Conservation (phyloP, 2,329 filamentous ascomycete genomes). For the Pseudogymnoascus sp. region DNA sequence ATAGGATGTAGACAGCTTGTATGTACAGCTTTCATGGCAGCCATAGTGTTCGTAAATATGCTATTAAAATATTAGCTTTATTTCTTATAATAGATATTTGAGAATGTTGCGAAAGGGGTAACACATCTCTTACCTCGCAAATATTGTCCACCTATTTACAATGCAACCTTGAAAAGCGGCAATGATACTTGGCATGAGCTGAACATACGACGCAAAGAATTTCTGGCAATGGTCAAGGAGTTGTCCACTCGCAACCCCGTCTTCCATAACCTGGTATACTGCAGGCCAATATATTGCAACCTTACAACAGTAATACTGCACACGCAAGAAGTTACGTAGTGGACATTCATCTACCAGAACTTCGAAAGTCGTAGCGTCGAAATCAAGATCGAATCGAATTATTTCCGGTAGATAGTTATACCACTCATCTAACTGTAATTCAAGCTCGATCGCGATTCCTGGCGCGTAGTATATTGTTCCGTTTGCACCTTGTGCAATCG, state of each 20-base stretch:
- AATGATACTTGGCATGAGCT: constrained; percentile 16
- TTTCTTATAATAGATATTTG: not conserved
- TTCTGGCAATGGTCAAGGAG: constrained; percentile 16
- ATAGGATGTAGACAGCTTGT: not conserved
- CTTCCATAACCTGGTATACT: constrained; percentile 19
- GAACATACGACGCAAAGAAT: constrained; percentile 19
- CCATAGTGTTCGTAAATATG: constrained; percentile 10
- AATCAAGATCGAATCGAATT: constrained; percentile 22
- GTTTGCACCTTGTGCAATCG: constrained; percentile 17
- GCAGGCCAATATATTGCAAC: constrained; percentile 27
- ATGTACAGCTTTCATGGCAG: not conserved
- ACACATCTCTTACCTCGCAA: constrained; percentile 4
- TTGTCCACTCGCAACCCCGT: constrained; percentile 8
- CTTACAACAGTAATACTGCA: constrained; percentile 26
- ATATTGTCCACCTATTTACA: constrained; percentile 16
- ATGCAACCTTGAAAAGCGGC: constrained; percentile 16
- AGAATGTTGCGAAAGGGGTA: not conserved
- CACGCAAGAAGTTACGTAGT: constrained; percentile 14
- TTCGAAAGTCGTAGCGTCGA: constrained; percentile 10
- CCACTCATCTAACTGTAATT: constrained; percentile 30
- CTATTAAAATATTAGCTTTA: not conserved
- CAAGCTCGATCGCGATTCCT: constrained; percentile 26
- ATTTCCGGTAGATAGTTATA: constrained; percentile 25
- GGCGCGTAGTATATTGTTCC: constrained; percentile 22
- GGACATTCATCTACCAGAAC: not conserved